These are phyloP conservation scores for Aaosphaeria arxii DNA, from an alignment of 2,329 filamentous ascomycete species.

Conservation along the genomic window DNA sequence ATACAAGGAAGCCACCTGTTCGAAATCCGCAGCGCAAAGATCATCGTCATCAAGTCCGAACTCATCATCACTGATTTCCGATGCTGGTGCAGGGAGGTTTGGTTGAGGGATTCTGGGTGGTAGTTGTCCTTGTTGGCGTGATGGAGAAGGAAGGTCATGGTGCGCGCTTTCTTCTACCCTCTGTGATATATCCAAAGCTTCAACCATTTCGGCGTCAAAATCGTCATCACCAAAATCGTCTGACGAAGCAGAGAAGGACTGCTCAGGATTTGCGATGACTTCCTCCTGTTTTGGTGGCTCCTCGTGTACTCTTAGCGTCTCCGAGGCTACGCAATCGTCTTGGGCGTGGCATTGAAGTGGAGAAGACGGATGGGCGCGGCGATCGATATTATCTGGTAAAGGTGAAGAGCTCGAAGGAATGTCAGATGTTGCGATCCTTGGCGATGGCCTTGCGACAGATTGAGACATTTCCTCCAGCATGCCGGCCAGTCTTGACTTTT, in stretches of 20 bases:
- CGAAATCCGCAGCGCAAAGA: conserved; percentile 56
- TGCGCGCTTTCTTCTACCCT: background rate
- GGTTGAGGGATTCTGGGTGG: too few species aligned
- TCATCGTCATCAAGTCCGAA: conserved; percentile 48
- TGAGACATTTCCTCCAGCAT: conserved; percentile 46
- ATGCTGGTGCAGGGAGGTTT: too few species aligned
- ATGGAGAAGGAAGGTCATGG: conserved; percentile 5
- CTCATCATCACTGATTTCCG: conserved; percentile 38
- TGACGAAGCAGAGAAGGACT: conserved; percentile 19
- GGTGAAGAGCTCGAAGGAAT: conserved; percentile 49
- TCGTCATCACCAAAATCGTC: conserved; percentile 36
- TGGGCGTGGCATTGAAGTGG: conserved; percentile 27
- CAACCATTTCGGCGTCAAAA: conserved; percentile 34
- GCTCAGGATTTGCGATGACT: conserved; percentile 1
- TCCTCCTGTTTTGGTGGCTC: conserved; percentile 3
- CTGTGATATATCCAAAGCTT: conserved; percentile 23
- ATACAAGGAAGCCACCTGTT: conserved; percentile 56
- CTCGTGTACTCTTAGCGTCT: conserved; percentile 1
- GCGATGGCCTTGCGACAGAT: conserved; percentile 33
- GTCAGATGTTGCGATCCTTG: conserved; percentile 14
- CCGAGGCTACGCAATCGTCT: conserved; percentile 5
- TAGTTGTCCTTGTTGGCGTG: conserved; percentile 5
- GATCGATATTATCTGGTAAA: conserved; percentile 34
- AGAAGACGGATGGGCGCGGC: conserved; percentile 16
- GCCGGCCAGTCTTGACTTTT: conserved; percentile 26